Evolutionary conservation across 2,329 filamentous ascomycete species (phyloP), one percentile per base, ranked within the genome.

Genomic region (Apiospora koreana): DNA sequence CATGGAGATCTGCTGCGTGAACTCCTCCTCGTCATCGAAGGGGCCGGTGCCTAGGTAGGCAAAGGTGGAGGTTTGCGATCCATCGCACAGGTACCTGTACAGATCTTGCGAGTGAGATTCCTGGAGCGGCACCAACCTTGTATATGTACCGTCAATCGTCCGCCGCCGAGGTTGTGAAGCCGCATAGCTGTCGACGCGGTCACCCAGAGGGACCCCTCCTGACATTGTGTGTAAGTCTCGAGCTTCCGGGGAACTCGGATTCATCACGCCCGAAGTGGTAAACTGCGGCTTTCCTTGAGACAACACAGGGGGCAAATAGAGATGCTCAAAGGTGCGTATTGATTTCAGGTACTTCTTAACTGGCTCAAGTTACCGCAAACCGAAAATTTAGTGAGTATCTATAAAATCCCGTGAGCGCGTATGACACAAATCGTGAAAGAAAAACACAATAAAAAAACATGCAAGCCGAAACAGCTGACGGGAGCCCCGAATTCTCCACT

Each of bases 41-140:
- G 76, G 76, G 10, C 73, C 77, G 42, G 72, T 68, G 43, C 70
- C 45, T 72, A 79, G 72, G 70, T 79, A 79, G 28, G 76, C 73
- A 28, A 69, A 71, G 9, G 38, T 68, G 23, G 58, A 18, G 28
- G 14, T 31, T 4, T 46, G 18, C 9, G 67, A 69, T n/a, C 58
- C 28, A 3, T 21, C 48, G 54, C 69, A 70, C 16, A 71, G 70
- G 16, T 45, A 14, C 14, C 31, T 50, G 45, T 71, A 69, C 9
- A 71, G 62, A 6, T 68, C 65, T 28, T 38, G 31, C n/a, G 62
- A 41, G 62, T 71, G 70, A 10, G 62, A 67, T 21, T 42, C 12
- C 2, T 54, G 25, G 25, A 67, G 35, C 3, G 70, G 70, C 16
- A 64, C 67, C 18, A 71, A 50, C 7, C 31, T 46, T 10, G 43